A percentile compares a stretch with the other conserved stretches of the same genome.
Conservation (phyloP, 148 eudicot genomes). For the Beta vulgaris region DNA sequence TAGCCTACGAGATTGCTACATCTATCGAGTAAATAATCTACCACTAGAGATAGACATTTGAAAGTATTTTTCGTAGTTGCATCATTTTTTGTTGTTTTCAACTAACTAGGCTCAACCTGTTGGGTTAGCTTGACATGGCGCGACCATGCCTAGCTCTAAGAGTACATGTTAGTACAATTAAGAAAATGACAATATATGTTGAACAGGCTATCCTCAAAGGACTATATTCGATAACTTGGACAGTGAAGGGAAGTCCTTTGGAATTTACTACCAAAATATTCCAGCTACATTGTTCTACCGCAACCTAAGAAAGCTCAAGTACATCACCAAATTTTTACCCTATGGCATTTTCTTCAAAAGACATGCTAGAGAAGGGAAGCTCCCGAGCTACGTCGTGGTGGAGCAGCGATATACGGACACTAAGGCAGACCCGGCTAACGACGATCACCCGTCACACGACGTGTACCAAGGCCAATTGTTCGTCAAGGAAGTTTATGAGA, state of each 20-base stretch:
- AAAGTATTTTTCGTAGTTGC: no score
- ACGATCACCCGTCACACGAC: conserved; percentile 83
- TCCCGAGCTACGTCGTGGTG: conserved; percentile 62
- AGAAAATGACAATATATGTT: not conserved
- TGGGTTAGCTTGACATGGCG: no score
- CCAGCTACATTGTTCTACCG: conserved; percentile 71
- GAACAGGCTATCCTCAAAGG: conserved; percentile 62
- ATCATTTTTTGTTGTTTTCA: no score
- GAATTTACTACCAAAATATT: conserved; percentile 74
- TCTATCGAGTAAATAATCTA: no score
- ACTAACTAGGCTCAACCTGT: no score
- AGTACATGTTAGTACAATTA: no score
- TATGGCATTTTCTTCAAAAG: conserved; percentile 49
- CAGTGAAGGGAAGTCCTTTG: conserved; percentile 45
- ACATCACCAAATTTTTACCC: conserved; percentile 44
- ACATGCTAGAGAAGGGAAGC: conserved; percentile 58
- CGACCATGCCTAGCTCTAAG: no score
- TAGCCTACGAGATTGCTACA: no score
- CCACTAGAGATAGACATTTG: no score
- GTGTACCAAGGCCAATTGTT: conserved; percentile 75
- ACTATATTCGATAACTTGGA: conserved; percentile 75
- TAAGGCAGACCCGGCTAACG: conserved; percentile 63
- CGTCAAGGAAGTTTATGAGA: conserved; percentile 83
- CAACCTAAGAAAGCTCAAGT: conserved; percentile 68
- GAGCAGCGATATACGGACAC: conserved; percentile 77